A percentile compares a stretch with the other conserved stretches of the same genome.
Conservation (phyloP, 495 filamentous ascomycete genomes). For the Penicillium coffeae region DNA sequence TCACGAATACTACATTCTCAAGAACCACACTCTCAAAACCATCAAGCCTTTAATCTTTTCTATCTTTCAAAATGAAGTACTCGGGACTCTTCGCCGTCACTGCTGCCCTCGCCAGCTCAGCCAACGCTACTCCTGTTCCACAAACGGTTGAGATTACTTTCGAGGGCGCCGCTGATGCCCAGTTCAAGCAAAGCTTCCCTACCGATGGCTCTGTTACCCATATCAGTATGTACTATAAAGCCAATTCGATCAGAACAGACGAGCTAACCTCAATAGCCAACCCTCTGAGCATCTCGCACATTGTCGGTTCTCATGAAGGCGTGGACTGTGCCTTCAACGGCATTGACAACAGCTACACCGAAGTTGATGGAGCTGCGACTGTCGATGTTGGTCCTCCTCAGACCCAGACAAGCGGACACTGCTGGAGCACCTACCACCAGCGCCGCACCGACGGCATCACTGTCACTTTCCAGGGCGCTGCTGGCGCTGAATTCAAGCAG, state of each 20-base stretch:
- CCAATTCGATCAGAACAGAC: no score
- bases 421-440: no score
- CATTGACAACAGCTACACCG: not conserved
- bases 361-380: not conserved
- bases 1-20: no score
- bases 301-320: no score
- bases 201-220: constrained; percentile 15
- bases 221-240: constrained; percentile 26
- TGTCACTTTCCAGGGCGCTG: constrained; percentile 18
- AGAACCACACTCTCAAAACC: not conserved
- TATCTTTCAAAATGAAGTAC: constrained; percentile 10
- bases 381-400: constrained; percentile 35
- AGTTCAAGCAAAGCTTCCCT: constrained; percentile 24
- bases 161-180: constrained; percentile 21
- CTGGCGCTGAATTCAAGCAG: constrained; percentile 14
- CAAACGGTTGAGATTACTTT: constrained; percentile 20
- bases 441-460: not conserved
- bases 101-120: constrained; percentile 8
- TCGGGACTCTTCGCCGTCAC: constrained; percentile 7
- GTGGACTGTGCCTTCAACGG: no score
- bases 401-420: constrained; percentile 33
- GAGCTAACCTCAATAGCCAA: not conserved
- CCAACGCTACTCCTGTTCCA: constrained; percentile 7
- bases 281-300: no score
- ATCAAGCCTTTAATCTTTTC: not conserved